Evolutionary conservation across 1,284 basidiomycete species (phyloP).

Genomic region (Xanthoconium separans): DNA sequence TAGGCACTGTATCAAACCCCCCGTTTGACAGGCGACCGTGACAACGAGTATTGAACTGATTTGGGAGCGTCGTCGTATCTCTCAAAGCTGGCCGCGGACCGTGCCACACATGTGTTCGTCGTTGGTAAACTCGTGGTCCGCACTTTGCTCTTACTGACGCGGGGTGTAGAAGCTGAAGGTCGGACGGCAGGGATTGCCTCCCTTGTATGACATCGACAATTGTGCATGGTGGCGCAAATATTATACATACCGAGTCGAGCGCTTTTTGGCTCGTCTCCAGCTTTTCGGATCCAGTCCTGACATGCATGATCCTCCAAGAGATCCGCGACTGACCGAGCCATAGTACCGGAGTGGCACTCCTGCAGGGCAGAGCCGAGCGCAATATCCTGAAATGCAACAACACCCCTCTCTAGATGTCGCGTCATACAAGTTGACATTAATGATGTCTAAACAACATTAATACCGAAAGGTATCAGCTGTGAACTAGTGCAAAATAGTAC

Average conservation of each 20-base stretch:
- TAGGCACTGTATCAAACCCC: slow-evolving; percentile 7
- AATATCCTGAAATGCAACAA: too few relatives aligned
- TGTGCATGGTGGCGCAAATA: slow-evolving; percentile 8
- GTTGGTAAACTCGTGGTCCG: slow-evolving; percentile 1
- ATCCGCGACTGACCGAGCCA: too few relatives aligned
- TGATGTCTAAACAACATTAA: slow-evolving; percentile 35
- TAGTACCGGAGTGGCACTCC: too few relatives aligned
- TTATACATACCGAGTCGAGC: not conserved
- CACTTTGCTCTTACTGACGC: not conserved
- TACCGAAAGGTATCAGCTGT: slow-evolving; percentile 23
- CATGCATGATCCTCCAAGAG: too few relatives aligned
- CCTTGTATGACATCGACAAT: not conserved
- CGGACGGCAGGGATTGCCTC: not conserved
- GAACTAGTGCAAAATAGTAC: slow-evolving; percentile 31
- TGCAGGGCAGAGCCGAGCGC: too few relatives aligned
- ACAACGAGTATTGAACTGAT: slow-evolving; percentile 21
- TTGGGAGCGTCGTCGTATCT: slow-evolving; percentile 29
- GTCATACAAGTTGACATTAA: slow-evolving; percentile 33
- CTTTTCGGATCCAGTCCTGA: too few relatives aligned
- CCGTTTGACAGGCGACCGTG: slow-evolving; percentile 16
- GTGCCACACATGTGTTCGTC: slow-evolving; percentile 8
- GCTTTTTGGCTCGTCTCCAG: not conserved
- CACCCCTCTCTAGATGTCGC: not conserved
- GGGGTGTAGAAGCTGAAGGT: not conserved
- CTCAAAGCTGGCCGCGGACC: slow-evolving; percentile 13